Conservation (phyloP, 495 filamentous ascomycete genomes). For the Talaromyces liani region DNA sequence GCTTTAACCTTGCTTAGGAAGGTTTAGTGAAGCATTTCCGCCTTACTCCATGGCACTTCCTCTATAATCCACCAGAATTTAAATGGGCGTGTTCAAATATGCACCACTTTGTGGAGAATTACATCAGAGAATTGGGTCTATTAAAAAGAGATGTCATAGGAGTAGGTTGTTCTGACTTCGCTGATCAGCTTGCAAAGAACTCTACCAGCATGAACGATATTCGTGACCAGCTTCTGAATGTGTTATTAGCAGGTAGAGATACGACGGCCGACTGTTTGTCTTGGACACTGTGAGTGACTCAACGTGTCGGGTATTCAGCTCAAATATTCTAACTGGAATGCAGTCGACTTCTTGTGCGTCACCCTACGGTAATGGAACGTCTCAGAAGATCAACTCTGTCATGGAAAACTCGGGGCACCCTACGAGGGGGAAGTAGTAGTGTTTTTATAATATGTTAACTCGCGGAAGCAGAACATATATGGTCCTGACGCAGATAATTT, state of each 20-base stretch:
- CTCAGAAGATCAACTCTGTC: neutral
- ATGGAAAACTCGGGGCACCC: conserved; percentile 9
- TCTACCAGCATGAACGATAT: conserved; percentile 23
- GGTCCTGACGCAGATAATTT: conserved; percentile 43
- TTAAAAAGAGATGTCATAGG: too few relatives aligned
- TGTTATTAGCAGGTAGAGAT: conserved; percentile 56
- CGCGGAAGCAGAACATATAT: conserved; percentile 48
- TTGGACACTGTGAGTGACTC: conserved; percentile 24
- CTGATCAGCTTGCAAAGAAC: conserved; percentile 20
- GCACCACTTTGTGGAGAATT: conserved; percentile 29
- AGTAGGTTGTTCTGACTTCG: conserved; percentile 9
- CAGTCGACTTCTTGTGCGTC: conserved; percentile 23
- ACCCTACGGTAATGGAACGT: conserved; percentile 14
- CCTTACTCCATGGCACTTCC: conserved; percentile 27
- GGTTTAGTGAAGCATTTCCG: conserved; percentile 31
- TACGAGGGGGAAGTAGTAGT: conserved; percentile 28
- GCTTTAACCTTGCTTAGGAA: conserved; percentile 31
- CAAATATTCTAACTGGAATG: neutral
- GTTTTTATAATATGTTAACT: conserved; percentile 18
- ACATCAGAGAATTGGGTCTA: conserved; percentile 19
- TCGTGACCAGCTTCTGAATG: conserved; percentile 48
- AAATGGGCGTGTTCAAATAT: conserved; percentile 28
- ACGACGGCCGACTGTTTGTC: conserved; percentile 45
- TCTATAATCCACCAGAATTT: conserved; percentile 26
- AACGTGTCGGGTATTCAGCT: conserved; percentile 4